Conservation (phyloP, 2,329 filamentous ascomycete genomes). For the Fusarium buharicum region DNA sequence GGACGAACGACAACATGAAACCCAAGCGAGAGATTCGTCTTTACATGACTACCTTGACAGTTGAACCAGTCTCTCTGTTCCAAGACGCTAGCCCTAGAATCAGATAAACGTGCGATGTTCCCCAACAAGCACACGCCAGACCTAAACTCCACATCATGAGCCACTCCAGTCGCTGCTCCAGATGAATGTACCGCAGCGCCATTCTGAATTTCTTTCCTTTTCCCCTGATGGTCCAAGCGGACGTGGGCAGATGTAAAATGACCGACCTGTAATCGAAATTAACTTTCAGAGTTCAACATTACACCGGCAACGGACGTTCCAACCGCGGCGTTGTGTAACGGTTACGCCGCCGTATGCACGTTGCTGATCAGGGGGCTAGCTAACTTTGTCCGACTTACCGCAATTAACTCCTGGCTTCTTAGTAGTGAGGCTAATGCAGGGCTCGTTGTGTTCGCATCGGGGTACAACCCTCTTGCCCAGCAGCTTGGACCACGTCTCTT, state of each 20-base stretch:
- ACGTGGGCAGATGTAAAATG: slow-evolving; percentile 72
- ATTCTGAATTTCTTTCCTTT: slow-evolving; percentile 85
- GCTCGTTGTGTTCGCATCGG: slow-evolving; percentile 87
- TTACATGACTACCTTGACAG: neutral
- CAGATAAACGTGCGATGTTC: neutral
- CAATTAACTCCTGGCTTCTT: slow-evolving; percentile 90
- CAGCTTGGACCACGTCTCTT: slow-evolving; percentile 87
- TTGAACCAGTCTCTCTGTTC: neutral
- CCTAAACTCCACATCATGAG: slow-evolving; percentile 9
- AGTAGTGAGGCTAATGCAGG: slow-evolving; percentile 83
- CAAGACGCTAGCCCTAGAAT: neutral
- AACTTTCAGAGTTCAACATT: slow-evolving; percentile 24
- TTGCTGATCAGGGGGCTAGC: neutral
- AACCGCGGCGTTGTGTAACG: slow-evolving; percentile 15
- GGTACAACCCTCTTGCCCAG: slow-evolving; percentile 80
- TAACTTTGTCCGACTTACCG: slow-evolving; percentile 57
- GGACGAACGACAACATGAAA: neutral
- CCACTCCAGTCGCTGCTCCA: slow-evolving; percentile 70
- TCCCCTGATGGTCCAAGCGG: slow-evolving; percentile 86
- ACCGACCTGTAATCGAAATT: slow-evolving; percentile 58
- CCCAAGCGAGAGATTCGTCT: neutral
- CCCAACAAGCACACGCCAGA: neutral
- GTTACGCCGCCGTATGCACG: slow-evolving; percentile 21
- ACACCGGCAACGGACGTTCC: neutral
- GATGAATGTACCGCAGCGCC: slow-evolving; percentile 88